phyloP scores from a whole-genome alignment of 129 eudicot genomes.

The Calendula officinalis region DNA sequence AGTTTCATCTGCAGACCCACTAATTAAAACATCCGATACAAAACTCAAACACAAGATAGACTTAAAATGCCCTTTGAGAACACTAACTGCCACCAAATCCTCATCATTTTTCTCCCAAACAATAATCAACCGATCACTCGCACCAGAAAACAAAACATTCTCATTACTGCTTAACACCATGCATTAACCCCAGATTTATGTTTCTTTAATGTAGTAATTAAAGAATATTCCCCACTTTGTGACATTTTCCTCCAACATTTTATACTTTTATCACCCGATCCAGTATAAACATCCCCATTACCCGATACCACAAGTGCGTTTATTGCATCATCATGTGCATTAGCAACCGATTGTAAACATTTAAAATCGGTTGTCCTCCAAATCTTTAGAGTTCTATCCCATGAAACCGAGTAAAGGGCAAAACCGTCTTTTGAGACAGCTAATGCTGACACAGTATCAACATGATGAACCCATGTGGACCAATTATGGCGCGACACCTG shows the following conservation, averaged over 20 bases:
- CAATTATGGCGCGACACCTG: slow-evolving; percentile 52
- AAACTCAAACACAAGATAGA: slow-evolving; percentile 56
- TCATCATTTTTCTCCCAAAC: slow-evolving; percentile 53
- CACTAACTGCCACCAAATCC: slow-evolving; percentile 36
- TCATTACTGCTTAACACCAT: slow-evolving; percentile 51
- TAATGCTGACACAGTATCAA: slow-evolving; percentile 58
- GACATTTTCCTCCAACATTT: slow-evolving; percentile 51
- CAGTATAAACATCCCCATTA: slow-evolving; percentile 56
- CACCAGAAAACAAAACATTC: slow-evolving; percentile 52
- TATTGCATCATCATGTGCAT: slow-evolving; percentile 75
- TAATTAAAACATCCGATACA: slow-evolving; percentile 48
- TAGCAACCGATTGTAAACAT: slow-evolving; percentile 56
- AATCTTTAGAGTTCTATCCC: slow-evolving; percentile 66
- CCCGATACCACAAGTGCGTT: slow-evolving; percentile 47
- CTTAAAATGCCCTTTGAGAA: slow-evolving; percentile 52
- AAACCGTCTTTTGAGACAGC: slow-evolving; percentile 52
- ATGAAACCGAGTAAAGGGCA: slow-evolving; percentile 61
- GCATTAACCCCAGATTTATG: slow-evolving; percentile 65
- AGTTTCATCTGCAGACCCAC: slow-evolving; percentile 67
- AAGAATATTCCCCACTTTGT: slow-evolving; percentile 38
- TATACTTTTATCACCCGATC: slow-evolving; percentile 55
- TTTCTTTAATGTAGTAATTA: slow-evolving; percentile 42
- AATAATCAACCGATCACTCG: slow-evolving; percentile 48
- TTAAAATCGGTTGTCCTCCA: slow-evolving; percentile 64
- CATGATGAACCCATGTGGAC: slow-evolving; percentile 69